Percentiles rank a stretch among this genome's conserved stretches.
Evolutionary conservation across 225 moss, liverwort and hornwort genomes (phyloP).

Genomic region (Lunularia cruciata): DNA sequence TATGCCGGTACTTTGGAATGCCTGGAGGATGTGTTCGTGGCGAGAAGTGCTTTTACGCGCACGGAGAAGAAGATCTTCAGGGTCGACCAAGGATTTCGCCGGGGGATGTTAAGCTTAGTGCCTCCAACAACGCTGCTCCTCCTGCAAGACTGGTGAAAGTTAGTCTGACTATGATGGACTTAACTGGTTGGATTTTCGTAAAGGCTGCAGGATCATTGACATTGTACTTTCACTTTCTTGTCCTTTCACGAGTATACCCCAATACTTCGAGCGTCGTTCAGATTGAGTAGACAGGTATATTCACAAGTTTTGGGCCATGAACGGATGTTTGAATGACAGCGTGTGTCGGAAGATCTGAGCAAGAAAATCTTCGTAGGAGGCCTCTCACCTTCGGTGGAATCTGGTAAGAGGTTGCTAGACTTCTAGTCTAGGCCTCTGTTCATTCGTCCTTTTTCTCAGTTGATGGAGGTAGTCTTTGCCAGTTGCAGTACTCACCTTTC

Average conservation of each 20-base stretch:
- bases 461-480: background rate
- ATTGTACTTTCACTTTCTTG: too few relatives aligned
- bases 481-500: background rate
- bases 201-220: too few relatives aligned
- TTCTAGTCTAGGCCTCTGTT: background rate
- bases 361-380: conserved; percentile 98
- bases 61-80: conserved; percentile 58
- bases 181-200: too few relatives aligned
- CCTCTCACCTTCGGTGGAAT: conserved; percentile 91
- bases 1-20: conserved; percentile 90
- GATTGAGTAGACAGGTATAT: background rate
- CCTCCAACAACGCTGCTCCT: conserved; percentile 11
- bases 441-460: background rate
- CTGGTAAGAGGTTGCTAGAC: conserved; percentile 47
- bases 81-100: conserved; percentile 43
- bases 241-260: too few relatives aligned
- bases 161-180: too few relatives aligned
- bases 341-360: conserved; percentile 75
- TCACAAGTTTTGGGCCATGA: background rate
- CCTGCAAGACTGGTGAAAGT: conserved; percentile 36
- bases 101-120: conserved; percentile 43
- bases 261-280: too few relatives aligned
- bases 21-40: conserved; percentile 97
- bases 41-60: conserved; percentile 87
- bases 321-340: conserved; percentile 41